These are phyloP conservation scores for Eucalyptus dawsonii DNA, from an alignment of 345 rosid species.

Conservation along the genomic window DNA sequence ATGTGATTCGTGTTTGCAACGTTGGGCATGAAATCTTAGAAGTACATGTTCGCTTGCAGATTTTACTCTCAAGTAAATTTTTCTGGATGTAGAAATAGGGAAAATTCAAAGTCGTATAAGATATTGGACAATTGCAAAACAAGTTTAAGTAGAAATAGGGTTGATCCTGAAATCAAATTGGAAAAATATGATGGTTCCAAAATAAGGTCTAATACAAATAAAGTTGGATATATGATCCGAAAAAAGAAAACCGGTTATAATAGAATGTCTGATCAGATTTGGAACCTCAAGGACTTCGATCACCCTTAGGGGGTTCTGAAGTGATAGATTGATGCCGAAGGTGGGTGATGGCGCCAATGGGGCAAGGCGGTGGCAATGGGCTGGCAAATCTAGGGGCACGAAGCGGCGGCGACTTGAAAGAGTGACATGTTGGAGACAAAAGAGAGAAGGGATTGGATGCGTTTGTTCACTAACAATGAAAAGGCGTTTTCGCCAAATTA, in stretches of 20 bases:
- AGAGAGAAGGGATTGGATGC: neutral
- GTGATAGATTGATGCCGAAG: neutral
- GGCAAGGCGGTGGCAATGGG: neutral
- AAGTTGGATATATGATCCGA: rapidly evolving
- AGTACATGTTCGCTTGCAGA: no score
- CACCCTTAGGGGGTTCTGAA: neutral
- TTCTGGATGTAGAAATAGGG: no score
- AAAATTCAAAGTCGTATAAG: no score
- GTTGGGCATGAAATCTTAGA: no score
- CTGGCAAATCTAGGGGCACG: neutral
- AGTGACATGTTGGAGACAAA: neutral
- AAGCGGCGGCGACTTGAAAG: no score
- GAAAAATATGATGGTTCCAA: rapidly evolving
- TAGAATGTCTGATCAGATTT: no score
- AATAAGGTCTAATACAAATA: no score
- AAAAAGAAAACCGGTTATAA: rapidly evolving
- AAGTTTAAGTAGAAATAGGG: rapidly evolving
- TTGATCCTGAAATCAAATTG: rapidly evolving
- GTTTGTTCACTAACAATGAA: neutral
- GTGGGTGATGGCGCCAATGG: neutral
- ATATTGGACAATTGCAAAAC: no score
- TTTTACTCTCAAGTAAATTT: no score
- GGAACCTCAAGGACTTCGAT: no score
- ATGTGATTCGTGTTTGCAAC: no score
- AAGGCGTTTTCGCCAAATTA: neutral